Evolutionary conservation across 2,329 filamentous ascomycete genomes (phyloP).

Genomic region (Orbilia quercus): DNA sequence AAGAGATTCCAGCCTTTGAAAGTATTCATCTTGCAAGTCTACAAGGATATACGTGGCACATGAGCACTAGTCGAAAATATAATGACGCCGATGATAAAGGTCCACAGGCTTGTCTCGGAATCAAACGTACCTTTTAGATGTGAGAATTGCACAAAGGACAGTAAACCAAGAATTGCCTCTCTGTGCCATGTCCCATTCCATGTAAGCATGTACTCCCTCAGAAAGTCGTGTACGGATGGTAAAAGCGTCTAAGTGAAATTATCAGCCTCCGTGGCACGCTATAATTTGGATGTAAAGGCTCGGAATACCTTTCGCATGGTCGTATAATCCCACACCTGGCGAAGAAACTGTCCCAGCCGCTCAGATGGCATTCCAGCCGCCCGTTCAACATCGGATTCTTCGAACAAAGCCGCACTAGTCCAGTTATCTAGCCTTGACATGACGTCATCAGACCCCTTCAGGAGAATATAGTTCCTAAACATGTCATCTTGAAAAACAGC

Average conservation of each 20-base stretch:
- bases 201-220: slow-evolving; percentile 67
- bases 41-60: slow-evolving; percentile 16
- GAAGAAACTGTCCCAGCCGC: slow-evolving; percentile 65
- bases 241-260: slow-evolving; percentile 60
- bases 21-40: slow-evolving; percentile 68
- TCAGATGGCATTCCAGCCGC: slow-evolving; percentile 68
- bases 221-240: slow-evolving; percentile 66
- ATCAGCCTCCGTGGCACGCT: neutral
- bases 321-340: slow-evolving; percentile 70
- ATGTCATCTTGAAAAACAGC: slow-evolving; percentile 80
- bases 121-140: slow-evolving; percentile 68
- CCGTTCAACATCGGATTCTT: slow-evolving; percentile 66
- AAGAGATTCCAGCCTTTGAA: slow-evolving; percentile 68
- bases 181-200: slow-evolving; percentile 73
- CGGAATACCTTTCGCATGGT: slow-evolving; percentile 68
- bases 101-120: neutral
- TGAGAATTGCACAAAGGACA: slow-evolving; percentile 69
- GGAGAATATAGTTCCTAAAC: slow-evolving; percentile 79
- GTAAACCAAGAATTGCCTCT: slow-evolving; percentile 69
- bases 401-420: slow-evolving; percentile 48
- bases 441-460: slow-evolving; percentile 62
- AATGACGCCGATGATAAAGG: too few species aligned
- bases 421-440: slow-evolving; percentile 34
- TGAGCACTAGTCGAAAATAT: neutral
- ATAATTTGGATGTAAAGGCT: neutral